Base-by-base conservation (phyloP, 1,284 basidiomycete genomes). In the Puccinia brachypodii region DNA sequence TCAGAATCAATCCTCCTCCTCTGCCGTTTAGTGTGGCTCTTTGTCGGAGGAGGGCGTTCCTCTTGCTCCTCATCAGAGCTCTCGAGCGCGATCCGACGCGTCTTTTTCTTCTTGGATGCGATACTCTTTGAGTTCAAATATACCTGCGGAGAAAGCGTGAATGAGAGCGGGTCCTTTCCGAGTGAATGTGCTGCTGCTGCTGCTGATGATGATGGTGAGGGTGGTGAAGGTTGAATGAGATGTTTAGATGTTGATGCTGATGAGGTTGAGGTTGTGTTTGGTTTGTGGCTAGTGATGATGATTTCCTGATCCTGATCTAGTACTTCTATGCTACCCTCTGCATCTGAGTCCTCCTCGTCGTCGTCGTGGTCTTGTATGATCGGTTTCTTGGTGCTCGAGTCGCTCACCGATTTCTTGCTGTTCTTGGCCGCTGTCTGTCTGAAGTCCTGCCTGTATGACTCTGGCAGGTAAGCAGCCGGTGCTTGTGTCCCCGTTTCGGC, bases 11-110 rank as follows among this genome's bases (percentile, higher is more conserved):
- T 50, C 44, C 16, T 31, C 68, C 44, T 71, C 42, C 68, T 71
- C 68, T 25, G 44, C n/a, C 33, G 64, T 33, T 40, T 66, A 16
- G 9, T 19, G 36, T 58, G 22, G 7, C 6, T 38, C 6, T 14
- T 25, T 14, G 64, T 44, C 8, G 31, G 1, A 19, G 9, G 64
- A 40, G 64, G 38, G 22, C 25, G 13, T 40, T 25, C 31, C 14
- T 72, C 44, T 36, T 72, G 42, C 28, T 72, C 69, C 28, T 66
- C 62, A 22, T 72, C 69, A 14, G 69, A 50, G 33, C 69, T 72
- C 14, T 53, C 69, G 25, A 53, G 69, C 19, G 44, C 50, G 44
- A 72, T 72, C n/a, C 69, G 69, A 72, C 69, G 69, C 42, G 44
- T 47, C 69, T 47, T 72, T 44, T 72, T 53, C 50, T 72, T 72